Base-by-base conservation (phyloP, 179 eudicot species). In the Corrigiola litoralis region DNA sequence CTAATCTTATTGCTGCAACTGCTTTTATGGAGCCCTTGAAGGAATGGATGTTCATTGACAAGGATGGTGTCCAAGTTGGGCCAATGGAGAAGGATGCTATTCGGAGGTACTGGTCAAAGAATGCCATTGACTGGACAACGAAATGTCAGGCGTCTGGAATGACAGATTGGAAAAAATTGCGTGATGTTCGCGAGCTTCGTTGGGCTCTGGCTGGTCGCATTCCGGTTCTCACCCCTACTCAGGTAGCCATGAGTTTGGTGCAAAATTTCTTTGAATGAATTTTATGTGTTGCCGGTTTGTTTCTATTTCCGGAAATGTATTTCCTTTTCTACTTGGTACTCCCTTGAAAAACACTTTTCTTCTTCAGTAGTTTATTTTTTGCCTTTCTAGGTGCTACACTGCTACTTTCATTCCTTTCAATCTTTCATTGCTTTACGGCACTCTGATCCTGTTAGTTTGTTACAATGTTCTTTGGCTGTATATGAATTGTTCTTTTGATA, bases 11-110 rank as follows among this genome's bases (percentile, higher is more conserved):
- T 66, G 99, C 99, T 48, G 99, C 99, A 46, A 75, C 92, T 83
- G 97, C 99, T 69, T 95, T 95, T 72, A 95, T 91, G 96, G 99
- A 95, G 75, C 99, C 99, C 6, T 72, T 83, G 24, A 95, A 95
- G 82, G 96, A 90, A 66, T 95, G 99, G 99, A 79, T 79, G 83
- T 85, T 81, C 65, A 75, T 86, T 63, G 86, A 91, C 79, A 91
- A 83, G 74, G 83, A 91, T 53, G 97, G 97, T 67, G 68, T 66
- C 61, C 88, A 95, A 82, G 80, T 85, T 68, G 99, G 99, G 61
- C 99, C 99, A 14, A 75, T 95, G 77, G 99, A 95, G 79, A 95
- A 95, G 79, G 99, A 95, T 81, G 96, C 97, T 57, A 74, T 95
- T 55, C 83, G 99, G 81, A 85, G 96, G 74, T 75, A 88, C 40